A percentile compares a stretch with the other conserved stretches of the same genome.
Evolutionary conservation across 78 protist species (phyloP).

Genomic region (Mastigamoeba balamuthi): DNA sequence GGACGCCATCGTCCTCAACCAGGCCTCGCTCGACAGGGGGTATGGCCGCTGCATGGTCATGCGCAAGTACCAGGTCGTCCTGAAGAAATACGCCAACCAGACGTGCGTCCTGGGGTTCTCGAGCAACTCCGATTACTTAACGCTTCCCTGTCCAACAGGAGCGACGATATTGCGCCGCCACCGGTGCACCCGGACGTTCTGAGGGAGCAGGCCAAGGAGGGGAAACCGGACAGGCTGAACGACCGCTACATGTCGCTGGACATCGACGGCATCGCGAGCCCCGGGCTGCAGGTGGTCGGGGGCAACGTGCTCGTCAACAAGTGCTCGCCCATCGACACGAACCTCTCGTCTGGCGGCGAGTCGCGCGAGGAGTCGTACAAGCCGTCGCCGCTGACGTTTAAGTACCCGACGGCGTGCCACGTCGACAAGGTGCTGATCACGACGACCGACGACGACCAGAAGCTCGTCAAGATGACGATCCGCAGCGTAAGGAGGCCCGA

Average conservation of each 20-base stretch:
- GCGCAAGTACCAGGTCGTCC: slow-evolving; percentile 43
- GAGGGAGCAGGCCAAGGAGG: not conserved
- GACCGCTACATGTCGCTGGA: slow-evolving; percentile 49
- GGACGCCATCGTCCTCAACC: slow-evolving; percentile 97
- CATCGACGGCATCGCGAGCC: slow-evolving; percentile 78
- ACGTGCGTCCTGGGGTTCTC: too few species aligned
- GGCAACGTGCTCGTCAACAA: slow-evolving; percentile 80
- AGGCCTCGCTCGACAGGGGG: slow-evolving; percentile 93
- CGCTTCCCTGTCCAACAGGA: not conserved
- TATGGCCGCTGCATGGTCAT: slow-evolving; percentile 92
- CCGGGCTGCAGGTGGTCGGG: slow-evolving; percentile 52
- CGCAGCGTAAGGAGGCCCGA: slow-evolving; percentile 31
- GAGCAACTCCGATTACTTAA: not conserved
- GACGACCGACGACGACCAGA: slow-evolving; percentile 49
- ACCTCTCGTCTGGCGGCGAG: not conserved
- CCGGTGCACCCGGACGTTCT: not conserved
- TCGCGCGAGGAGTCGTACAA: not conserved
- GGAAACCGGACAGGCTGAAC: slow-evolving; percentile 1
- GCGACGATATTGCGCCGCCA: not conserved
- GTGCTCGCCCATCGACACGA: slow-evolving; percentile 28
- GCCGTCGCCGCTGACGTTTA: slow-evolving; percentile 28
- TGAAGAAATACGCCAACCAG: slow-evolving; percentile 44
- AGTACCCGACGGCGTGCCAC: slow-evolving; percentile 22
- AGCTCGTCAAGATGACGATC: slow-evolving; percentile 67
- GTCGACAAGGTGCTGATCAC: slow-evolving; percentile 86